Evolutionary conservation across 2,329 filamentous ascomycete genomes (phyloP).

Genomic region (Cercospora sesami): DNA sequence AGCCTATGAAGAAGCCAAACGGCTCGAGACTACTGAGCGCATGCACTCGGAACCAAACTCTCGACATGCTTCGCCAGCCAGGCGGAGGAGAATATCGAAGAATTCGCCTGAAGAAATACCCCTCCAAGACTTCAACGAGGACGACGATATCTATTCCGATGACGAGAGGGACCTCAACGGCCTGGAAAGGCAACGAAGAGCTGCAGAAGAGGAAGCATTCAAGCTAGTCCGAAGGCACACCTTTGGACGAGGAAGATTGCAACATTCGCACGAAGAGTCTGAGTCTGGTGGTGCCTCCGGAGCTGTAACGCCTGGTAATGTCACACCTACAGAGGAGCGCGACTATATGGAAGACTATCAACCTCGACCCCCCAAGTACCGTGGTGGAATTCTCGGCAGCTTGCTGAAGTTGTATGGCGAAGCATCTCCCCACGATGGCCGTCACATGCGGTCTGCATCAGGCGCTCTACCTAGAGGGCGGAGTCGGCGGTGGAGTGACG

Average conservation of each 20-base stretch:
- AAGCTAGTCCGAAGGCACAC: conserved; percentile 48
- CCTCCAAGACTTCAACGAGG: conserved; percentile 34
- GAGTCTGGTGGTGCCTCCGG: conserved; percentile 43
- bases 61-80: conserved; percentile 33
- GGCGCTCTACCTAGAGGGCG: conserved; percentile 15
- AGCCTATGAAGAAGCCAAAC: conserved; percentile 41
- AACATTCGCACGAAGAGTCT: conserved; percentile 20
- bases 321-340: conserved; percentile 50
- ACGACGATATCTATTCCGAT: conserved; percentile 29
- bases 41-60: conserved; percentile 35
- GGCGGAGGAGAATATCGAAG: conserved; percentile 14
- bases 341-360: conserved; percentile 62
- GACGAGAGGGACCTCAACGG: conserved; percentile 21
- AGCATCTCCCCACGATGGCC: conserved; percentile 17
- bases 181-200: conserved; percentile 29
- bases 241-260: conserved; percentile 15
- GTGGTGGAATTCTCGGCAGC: conserved; percentile 70
- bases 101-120: conserved; percentile 33
- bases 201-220: conserved; percentile 45
- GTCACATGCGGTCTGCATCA: conserved; percentile 29
- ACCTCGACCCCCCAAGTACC: conserved; percentile 66
- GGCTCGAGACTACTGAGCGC: conserved; percentile 36
- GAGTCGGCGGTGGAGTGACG: conserved; percentile 31
- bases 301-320: conserved; percentile 32
- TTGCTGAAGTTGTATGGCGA: conserved; percentile 68